Evolutionary conservation across 768 basidiomycete species (phyloP).

Genomic region (Suillus bovinus): DNA sequence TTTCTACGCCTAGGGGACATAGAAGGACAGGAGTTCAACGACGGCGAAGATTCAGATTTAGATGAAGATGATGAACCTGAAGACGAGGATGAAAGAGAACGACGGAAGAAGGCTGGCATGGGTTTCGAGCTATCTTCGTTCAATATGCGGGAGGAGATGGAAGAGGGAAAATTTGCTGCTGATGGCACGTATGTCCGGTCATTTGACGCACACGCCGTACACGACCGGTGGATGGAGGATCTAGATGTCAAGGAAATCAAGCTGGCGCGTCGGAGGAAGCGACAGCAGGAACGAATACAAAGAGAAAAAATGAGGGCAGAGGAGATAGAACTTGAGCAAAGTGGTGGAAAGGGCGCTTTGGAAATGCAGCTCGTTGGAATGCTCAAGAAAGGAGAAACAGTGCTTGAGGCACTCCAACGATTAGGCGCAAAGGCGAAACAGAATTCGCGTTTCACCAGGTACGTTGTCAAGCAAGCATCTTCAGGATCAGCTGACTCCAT

Average conservation of each 20-base stretch:
- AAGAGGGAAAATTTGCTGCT: conserved; percentile 94
- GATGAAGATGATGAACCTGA: conserved; percentile 46
- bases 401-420: conserved; percentile 86
- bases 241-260: conserved; percentile 85
- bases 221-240: conserved; percentile 97
- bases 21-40: conserved; percentile 90
- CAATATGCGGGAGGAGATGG: conserved; percentile 99
- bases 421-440: conserved; percentile 71
- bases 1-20: conserved; percentile 91
- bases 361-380: conserved; percentile 69
- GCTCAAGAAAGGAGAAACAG: conserved; percentile 88
- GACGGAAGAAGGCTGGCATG: conserved; percentile 83
- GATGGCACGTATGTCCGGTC: conserved; percentile 88
- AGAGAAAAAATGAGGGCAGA: conserved; percentile 68
- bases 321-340: conserved; percentile 68
- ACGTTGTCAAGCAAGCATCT: conserved; percentile 7
- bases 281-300: conserved; percentile 72
- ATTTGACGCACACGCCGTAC: conserved; percentile 86
- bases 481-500: conserved; percentile 1
- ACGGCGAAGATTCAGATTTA: conserved; percentile 33
- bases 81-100: conserved; percentile 79
- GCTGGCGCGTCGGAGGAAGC: conserved; percentile 73
- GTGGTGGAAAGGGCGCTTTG: conserved; percentile 62
- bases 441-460: conserved; percentile 28
- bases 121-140: conserved; percentile 93